Evolutionary conservation across 1,284 basidiomycete genomes (phyloP), one percentile per base, ranked within the genome.

Genomic region (Apiotrichum sp.): DNA sequence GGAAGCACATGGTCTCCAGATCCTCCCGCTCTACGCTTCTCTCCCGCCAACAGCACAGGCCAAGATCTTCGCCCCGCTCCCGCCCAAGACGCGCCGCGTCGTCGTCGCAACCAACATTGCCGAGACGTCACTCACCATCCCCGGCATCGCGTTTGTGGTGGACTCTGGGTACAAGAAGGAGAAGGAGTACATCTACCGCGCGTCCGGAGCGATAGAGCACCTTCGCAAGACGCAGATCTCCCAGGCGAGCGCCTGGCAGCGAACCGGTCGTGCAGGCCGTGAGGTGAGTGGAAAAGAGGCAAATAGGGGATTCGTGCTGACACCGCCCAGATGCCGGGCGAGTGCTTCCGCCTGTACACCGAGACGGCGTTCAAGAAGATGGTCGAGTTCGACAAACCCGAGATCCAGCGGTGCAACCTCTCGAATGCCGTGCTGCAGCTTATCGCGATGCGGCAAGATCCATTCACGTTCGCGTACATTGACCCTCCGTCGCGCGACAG

Each of bases 121-220:
- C n/a, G 95, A 98, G 75, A 98, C 96, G 0, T 92, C 89, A 29
- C 89, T 99, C 73, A 98, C 95, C 4, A 96, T 99, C 66, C 92
- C 93, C 4, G 93, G 93, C 2, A 87, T 98, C 53, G 87, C 84
- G 57, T 98, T 91, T 71, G 95, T 99, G 6, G 87, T 99, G 48
- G 95, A 99, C 74, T 87, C 89, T 0, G 93, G 93, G 1, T 87
- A 93, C 74, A 90, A 88, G 67, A 99, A 99, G 75, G 93, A 98
- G 75, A 96, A 96, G 76, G 82, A 87, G 56, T 93, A 88, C 73
- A 72, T 90, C 43, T 83, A 85, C 43, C 79, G 84, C 39, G 62
- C 86, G 3, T 83, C 84, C 61, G 87, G 88, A 82, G 90, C 89
- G 1, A 88, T 98, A 64, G 90, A 95, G 74, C 87, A 88, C n/a